Conservation (phyloP, 495 filamentous ascomycete genomes). For the Aspergillus kassunensis region DNA sequence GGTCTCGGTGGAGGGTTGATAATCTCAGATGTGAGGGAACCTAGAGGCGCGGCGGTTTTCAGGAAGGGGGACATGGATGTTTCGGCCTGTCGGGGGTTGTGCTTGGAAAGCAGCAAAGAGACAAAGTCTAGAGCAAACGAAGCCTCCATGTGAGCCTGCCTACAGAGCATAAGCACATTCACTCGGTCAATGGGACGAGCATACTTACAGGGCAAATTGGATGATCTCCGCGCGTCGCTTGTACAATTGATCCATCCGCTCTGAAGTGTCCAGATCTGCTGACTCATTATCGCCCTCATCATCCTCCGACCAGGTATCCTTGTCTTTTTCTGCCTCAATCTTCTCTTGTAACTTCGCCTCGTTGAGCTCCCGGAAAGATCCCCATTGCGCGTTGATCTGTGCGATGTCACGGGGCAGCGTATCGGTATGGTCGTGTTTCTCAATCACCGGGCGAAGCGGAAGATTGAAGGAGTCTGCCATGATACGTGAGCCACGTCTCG, state of each 20-base stretch:
- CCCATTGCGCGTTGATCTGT: constrained; percentile 70
- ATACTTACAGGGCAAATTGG: constrained; percentile 41
- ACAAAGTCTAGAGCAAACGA: constrained; percentile 73
- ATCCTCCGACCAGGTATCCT: constrained; percentile 33
- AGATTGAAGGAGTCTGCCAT: constrained; percentile 53
- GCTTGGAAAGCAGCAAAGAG: constrained; percentile 77
- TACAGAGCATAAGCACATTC: constrained; percentile 27
- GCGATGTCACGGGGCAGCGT: constrained; percentile 65
- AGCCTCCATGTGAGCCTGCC: constrained; percentile 62
- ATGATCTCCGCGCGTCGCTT: constrained; percentile 42
- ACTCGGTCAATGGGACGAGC: neutral
- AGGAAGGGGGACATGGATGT: constrained; percentile 64
- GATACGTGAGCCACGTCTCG: constrained; percentile 8
- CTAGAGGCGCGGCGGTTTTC: constrained; percentile 64
- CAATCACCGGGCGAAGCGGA: constrained; percentile 60
- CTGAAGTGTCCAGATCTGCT: constrained; percentile 32
- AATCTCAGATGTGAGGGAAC: constrained; percentile 73
- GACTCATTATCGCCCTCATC: constrained; percentile 30
- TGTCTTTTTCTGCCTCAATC: constrained; percentile 48
- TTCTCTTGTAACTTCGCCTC: constrained; percentile 58
- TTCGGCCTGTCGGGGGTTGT: constrained; percentile 63
- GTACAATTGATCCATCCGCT: constrained; percentile 40
- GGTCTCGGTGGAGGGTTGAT: constrained; percentile 53
- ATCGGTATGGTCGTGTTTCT: constrained; percentile 51
- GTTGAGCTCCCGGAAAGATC: constrained; percentile 66